Base-by-base conservation (phyloP, 2,329 filamentous ascomycete species). In the Calonectria henricotiae region DNA sequence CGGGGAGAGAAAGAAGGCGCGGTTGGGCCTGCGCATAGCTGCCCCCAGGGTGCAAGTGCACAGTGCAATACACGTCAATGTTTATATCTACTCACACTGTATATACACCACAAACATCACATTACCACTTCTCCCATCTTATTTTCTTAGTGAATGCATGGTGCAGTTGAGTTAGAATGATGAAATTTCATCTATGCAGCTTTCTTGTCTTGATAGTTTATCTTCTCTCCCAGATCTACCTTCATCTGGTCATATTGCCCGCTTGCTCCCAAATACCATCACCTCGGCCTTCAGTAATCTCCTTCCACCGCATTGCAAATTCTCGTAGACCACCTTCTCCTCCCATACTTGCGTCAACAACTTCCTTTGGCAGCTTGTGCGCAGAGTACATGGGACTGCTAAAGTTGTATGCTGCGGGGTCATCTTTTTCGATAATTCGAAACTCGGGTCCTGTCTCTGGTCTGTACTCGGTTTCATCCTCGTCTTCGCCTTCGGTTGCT, bases 301-400 rank as follows among this genome's bases (percentile, higher is more conserved):
- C 87, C 78, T 90, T 91, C 94, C 93, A 96, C 79, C 92, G 89
- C 74, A 88, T 87, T 71, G 93, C 90, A 83, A 96, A 95, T 82
- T 97, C 95, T 71, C 92, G 88, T 84, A 98, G 88, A 0, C 92
- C 93, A 3, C 93, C 93, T 66, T 93, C 90, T 4, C 93, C 93
- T 1, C 88, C 88, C 74, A 89, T 77, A 74, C 90, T 89, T 23
- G 91, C 91, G 75, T 92, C 90, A 3, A 98, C 95, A 2, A 98
- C 94, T 76, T 99, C 96, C 81, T 92, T 95, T 0, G 96, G 96
- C 76, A 99, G 84, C 83, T 98, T 99, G 80, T 98, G 96, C 3
- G 96, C 96, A 71, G 95, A 98, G 82, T 97, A 98, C 78, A 96
- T 93, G 1, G 94, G 90, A 5, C 93, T 93, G 74, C 89, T 91